These are phyloP conservation scores for Tolypocladium ophioglossoides DNA, from an alignment of 2,329 filamentous ascomycete species.

Conservation along the genomic window DNA sequence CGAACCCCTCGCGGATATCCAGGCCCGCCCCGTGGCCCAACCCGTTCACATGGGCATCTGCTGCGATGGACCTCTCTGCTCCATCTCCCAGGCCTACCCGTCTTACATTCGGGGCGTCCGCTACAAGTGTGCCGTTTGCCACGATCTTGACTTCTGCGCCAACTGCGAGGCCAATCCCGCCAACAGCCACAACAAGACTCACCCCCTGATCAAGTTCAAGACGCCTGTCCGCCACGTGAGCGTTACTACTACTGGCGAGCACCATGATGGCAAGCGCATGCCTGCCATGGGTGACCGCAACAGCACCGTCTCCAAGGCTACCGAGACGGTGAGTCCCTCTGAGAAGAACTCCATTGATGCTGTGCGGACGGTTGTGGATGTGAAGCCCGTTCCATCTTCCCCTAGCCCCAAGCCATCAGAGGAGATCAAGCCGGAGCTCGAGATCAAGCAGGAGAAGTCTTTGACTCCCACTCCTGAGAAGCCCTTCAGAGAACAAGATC, in stretches of 20 bases:
- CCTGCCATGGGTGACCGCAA: conserved; percentile 59
- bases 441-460: conserved; percentile 13
- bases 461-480: conserved; percentile 6
- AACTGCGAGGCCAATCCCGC: conserved; percentile 81
- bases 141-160: conserved; percentile 91
- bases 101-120: conserved; percentile 77
- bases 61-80: conserved; percentile 89
- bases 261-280: conserved; percentile 53
- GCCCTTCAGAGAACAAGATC: conserved; percentile 15
- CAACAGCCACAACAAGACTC: conserved; percentile 87
- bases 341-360: conserved; percentile 36
- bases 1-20: conserved; percentile 43
- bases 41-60: conserved; percentile 73
- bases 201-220: conserved; percentile 95
- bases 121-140: conserved; percentile 95
- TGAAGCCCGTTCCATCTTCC: conserved; percentile 49
- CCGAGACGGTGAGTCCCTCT: conserved; percentile 29
- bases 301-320: conserved; percentile 35
- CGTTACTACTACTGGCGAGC: conserved; percentile 75
- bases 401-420: conserved; percentile 6
- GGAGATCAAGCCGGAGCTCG: conserved; percentile 16
- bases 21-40: conserved; percentile 9
- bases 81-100: conserved; percentile 37
- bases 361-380: conserved; percentile 64
- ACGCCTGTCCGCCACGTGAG: conserved; percentile 81